Evolutionary conservation across 2,329 filamentous ascomycete species (phyloP), one percentile per base, ranked within the genome.

Genomic region (Curvularia lunata): DNA sequence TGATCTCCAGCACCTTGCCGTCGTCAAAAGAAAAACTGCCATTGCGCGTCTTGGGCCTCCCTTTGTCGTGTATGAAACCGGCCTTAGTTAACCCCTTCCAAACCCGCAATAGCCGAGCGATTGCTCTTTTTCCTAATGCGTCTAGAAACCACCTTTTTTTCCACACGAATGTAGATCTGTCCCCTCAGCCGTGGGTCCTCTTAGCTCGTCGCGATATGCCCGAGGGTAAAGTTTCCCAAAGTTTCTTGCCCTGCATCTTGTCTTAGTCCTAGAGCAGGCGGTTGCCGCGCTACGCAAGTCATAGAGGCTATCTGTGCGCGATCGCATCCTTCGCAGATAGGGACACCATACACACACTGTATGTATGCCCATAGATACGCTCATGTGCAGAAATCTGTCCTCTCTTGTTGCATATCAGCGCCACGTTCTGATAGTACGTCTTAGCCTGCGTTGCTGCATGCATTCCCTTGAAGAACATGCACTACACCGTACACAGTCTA

Each of bases 241-340:
- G 46, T 12, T 38, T 38, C 27, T 56, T 59, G 37, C 56, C 56
- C 52, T 59, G 52, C 56, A 28, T 59, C 19, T 25, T 27, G 21
- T 32, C 19, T 18, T 18, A 48, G 21, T 32, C 19, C 13, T 18
- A 48, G 16, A 30, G 34, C 38, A 58, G 16, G 37, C 50, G 50
- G 50, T 51, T 54, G 49, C 21, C 54, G 55, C 50, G 50, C 43
- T 45, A 52, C 51, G 50, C 55, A 58, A 23, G 19, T 45, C 50
- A 49, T 58, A 16, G 30, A 28, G 38, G 54, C 10, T 6, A 48
- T 40, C 52, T 48, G 55, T 38, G 23, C 21, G 41, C 27, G 32
- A 48, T 52, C 16, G 10, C 42, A 42, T 48, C 34, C 30, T 46
- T 10, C 23, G 16, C 19, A 25, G 47, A 38, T 12, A 10, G 30